Evolutionary conservation across 2,329 filamentous ascomycete genomes (phyloP).

Genomic region (Metarhizium sp.): DNA sequence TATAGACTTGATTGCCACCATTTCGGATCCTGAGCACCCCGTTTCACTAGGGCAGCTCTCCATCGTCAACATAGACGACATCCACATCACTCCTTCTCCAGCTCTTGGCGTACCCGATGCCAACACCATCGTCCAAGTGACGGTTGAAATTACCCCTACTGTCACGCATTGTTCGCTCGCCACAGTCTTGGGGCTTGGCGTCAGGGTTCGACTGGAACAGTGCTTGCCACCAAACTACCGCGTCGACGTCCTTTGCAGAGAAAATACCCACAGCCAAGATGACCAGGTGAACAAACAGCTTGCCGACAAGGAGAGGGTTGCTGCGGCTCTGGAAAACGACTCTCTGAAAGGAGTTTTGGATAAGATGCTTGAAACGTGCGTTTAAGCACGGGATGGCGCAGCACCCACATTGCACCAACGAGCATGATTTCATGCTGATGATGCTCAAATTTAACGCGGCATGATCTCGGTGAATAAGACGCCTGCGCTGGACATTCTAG

Average conservation of each 20-base stretch:
- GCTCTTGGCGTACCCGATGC: slow-evolving; percentile 30
- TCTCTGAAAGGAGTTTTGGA: slow-evolving; percentile 79
- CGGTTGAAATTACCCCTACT: slow-evolving; percentile 87
- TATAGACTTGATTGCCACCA: slow-evolving; percentile 83
- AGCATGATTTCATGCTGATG: neutral
- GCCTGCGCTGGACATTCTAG: too few species aligned
- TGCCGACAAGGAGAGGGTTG: slow-evolving; percentile 91
- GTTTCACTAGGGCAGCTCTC: slow-evolving; percentile 86
- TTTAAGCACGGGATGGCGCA: slow-evolving; percentile 26
- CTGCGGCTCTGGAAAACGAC: slow-evolving; percentile 88
- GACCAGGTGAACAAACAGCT: slow-evolving; percentile 97
- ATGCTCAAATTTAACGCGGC: too few species aligned
- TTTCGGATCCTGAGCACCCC: slow-evolving; percentile 94
- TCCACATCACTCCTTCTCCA: slow-evolving; percentile 54
- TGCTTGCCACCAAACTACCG: slow-evolving; percentile 85
- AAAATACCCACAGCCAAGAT: slow-evolving; percentile 89
- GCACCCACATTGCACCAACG: neutral
- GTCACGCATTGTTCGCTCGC: slow-evolving; percentile 95
- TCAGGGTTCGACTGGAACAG: slow-evolving; percentile 84
- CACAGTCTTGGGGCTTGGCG: slow-evolving; percentile 89
- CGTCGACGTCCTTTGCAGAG: slow-evolving; percentile 87
- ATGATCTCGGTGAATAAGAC: too few species aligned
- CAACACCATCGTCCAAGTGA: slow-evolving; percentile 58
- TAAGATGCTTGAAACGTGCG: slow-evolving; percentile 88
- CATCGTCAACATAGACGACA: slow-evolving; percentile 93